These are phyloP conservation scores for Gamarada debralockiae DNA, from an alignment of 495 filamentous ascomycete genomes.

Conservation along the genomic window DNA sequence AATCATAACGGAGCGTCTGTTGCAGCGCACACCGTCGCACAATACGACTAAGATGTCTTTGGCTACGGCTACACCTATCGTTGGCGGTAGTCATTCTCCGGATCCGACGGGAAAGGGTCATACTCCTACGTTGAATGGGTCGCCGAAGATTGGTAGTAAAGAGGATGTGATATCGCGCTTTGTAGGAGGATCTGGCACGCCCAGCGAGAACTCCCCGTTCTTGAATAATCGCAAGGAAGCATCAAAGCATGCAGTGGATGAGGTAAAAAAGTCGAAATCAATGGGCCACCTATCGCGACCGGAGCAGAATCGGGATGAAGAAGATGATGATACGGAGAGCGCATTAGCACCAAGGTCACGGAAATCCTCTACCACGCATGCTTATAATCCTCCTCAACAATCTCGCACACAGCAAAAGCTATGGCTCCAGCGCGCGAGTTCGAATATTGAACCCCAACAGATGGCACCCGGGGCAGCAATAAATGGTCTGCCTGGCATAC, in stretches of 20 bases:
- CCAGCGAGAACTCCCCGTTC: conserved; percentile 25
- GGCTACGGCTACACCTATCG: conserved; percentile 40
- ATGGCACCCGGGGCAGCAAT: conserved; percentile 35
- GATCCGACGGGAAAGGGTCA: conserved; percentile 23
- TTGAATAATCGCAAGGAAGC: conserved; percentile 7
- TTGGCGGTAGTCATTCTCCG: conserved; percentile 28
- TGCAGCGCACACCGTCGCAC: conserved; percentile 52
- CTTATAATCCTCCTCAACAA: conserved; percentile 42
- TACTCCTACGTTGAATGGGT: conserved; percentile 17
- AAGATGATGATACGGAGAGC: conserved; percentile 30
- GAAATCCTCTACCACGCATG: conserved; percentile 24
- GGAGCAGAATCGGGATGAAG: conserved; percentile 29
- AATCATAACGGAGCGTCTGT: conserved; percentile 53
- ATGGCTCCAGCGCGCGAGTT: conserved; percentile 64
- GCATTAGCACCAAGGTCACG: conserved; percentile 32
- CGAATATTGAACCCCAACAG: conserved; percentile 52
- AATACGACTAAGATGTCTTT: conserved; percentile 58
- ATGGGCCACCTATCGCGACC: conserved; percentile 33
- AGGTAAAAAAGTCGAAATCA: conserved; percentile 31
- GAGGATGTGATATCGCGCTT: conserved; percentile 49
- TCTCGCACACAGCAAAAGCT: conserved; percentile 70
- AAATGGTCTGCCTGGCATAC: conserved; percentile 30
- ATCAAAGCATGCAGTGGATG: conserved; percentile 7
- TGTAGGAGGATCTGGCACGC: conserved; percentile 36
- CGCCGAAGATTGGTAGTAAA: conserved; percentile 39